These are phyloP conservation scores for Berberis thunbergii DNA, from an alignment of 164 flowering plant species.

Conservation along the genomic window DNA sequence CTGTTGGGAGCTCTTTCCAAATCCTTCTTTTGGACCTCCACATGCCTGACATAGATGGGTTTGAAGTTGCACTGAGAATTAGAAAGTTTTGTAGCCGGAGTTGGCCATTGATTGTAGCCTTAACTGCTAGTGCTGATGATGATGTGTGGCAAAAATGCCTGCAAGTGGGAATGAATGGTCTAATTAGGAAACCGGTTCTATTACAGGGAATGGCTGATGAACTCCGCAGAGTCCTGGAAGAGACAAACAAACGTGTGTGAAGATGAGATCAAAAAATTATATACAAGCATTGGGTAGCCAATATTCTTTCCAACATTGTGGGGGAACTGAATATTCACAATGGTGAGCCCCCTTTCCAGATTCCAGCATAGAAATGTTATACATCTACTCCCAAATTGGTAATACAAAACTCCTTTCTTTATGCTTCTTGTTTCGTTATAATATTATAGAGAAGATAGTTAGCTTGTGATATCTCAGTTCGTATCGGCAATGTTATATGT, in stretches of 20 bases:
- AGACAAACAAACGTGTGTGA: constrained; percentile 28
- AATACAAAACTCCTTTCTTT: background rate
- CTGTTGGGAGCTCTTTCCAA: constrained; percentile 38
- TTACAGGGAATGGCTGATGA: constrained; percentile 59
- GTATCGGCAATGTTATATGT: too few relatives aligned
- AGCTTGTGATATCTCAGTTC: background rate
- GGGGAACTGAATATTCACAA: background rate
- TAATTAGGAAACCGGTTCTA: constrained; percentile 60
- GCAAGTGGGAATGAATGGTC: constrained; percentile 73
- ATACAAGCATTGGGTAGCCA: constrained; percentile 6
- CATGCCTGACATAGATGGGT: constrained; percentile 80
- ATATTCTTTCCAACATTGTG: constrained; percentile 6
- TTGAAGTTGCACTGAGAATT: constrained; percentile 65
- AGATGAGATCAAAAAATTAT: constrained; percentile 1
- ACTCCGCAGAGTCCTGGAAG: constrained; percentile 52
- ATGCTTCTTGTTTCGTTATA: background rate
- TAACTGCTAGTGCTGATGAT: constrained; percentile 61
- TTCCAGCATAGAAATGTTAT: background rate
- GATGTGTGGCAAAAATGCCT: constrained; percentile 54
- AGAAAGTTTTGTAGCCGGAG: constrained; percentile 49
- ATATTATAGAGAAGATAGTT: background rate
- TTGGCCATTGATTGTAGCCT: constrained; percentile 69
- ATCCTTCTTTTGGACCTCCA: constrained; percentile 71
- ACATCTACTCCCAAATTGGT: background rate
- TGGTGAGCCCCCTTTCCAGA: background rate